Conservation (phyloP, 805 yeast species). For the Lachancea dasiensis region DNA sequence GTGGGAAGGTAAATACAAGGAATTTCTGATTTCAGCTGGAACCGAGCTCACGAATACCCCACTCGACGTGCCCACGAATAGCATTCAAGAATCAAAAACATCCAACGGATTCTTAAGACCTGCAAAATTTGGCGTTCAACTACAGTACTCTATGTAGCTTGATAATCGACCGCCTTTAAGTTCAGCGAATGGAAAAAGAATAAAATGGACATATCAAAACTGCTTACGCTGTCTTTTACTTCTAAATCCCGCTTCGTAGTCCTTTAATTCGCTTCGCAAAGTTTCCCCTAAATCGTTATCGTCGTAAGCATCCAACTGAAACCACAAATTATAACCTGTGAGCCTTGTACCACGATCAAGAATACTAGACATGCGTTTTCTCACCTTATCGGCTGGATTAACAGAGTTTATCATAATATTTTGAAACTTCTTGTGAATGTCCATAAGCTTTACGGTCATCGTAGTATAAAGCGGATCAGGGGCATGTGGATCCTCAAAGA, state of each 20-base stretch:
- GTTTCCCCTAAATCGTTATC: constrained; percentile 64
- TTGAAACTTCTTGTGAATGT: constrained; percentile 59
- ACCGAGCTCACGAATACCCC: constrained; percentile 36
- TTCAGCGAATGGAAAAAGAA: no score
- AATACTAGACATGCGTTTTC: constrained; percentile 53
- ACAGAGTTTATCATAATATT: constrained; percentile 66
- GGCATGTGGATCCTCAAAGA: constrained; percentile 32
- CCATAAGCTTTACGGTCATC: constrained; percentile 56
- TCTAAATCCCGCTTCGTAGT: constrained; percentile 44
- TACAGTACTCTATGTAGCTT: constrained; percentile 30
- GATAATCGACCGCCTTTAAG: no score
- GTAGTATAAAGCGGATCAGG: constrained; percentile 46
- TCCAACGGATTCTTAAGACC: constrained; percentile 13
- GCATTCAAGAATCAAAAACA: constrained; percentile 1
- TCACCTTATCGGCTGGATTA: constrained; percentile 49
- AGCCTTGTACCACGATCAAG: constrained; percentile 55
- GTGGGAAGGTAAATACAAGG: constrained; percentile 87
- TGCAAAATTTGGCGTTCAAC: constrained; percentile 27
- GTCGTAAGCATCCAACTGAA: constrained; percentile 68
- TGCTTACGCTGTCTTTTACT: constrained; percentile 31
- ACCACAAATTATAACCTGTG: constrained; percentile 69
- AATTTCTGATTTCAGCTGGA: constrained; percentile 75
- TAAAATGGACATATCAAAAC: constrained; percentile 3
- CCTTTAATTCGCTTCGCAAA: constrained; percentile 50
- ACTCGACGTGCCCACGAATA: constrained; percentile 5